These are phyloP conservation scores for Tagetes erecta DNA, from an alignment of 129 eudicot species.

Conservation along the genomic window DNA sequence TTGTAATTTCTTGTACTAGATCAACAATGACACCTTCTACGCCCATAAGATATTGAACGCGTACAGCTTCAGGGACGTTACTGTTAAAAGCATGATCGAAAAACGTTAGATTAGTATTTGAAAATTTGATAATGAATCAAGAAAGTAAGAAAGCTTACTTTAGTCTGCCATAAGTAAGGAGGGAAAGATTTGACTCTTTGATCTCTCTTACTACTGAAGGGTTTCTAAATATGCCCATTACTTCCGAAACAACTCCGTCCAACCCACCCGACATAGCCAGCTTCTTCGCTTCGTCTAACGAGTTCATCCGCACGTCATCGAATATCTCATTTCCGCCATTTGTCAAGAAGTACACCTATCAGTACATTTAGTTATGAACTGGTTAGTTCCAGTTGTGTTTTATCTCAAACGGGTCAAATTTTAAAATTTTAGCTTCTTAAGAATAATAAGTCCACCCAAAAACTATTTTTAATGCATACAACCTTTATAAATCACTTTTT, in stretches of 20 bases:
- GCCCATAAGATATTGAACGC: slow-evolving; percentile 77
- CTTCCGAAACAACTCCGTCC: slow-evolving; percentile 90
- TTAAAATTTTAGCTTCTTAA: neutral
- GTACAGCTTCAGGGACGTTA: slow-evolving; percentile 78
- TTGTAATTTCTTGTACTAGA: slow-evolving; percentile 63
- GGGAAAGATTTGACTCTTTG: slow-evolving; percentile 74
- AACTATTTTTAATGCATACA: neutral
- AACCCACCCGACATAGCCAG: slow-evolving; percentile 63
- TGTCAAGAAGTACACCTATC: slow-evolving; percentile 63
- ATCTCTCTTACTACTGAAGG: slow-evolving; percentile 70
- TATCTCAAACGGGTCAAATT: neutral
- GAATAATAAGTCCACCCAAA: neutral
- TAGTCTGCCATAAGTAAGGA: slow-evolving; percentile 72
- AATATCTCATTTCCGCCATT: slow-evolving; percentile 69
- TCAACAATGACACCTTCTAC: slow-evolving; percentile 84
- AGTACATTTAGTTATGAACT: neutral
- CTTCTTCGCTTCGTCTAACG: slow-evolving; percentile 76
- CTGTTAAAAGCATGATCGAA: slow-evolving; percentile 32
- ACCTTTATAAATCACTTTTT: neutral
- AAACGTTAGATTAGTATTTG: neutral
- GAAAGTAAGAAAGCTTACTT: slow-evolving; percentile 47
- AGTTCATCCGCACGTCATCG: slow-evolving; percentile 72
- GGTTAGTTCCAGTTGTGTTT: neutral
- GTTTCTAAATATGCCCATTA: slow-evolving; percentile 65
- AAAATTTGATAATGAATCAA: neutral